Base-by-base conservation (phyloP, 2,329 filamentous ascomycete species). In the Cercospora sp. region DNA sequence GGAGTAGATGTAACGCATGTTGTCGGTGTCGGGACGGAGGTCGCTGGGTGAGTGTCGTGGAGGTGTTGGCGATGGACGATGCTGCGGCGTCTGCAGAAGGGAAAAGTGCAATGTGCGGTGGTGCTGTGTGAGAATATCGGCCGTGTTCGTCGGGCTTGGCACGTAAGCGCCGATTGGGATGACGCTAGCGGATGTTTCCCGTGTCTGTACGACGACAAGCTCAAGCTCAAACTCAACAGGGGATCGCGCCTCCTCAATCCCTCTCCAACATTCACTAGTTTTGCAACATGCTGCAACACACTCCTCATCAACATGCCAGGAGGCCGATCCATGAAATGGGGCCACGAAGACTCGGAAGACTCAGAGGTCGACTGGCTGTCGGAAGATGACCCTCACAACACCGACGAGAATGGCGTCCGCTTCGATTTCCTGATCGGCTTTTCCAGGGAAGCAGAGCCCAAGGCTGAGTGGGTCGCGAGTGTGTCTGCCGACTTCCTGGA, bases 1-100 rank as follows among this genome's bases (percentile, higher is more conserved):
- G 82, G 93, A 97, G 89, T 97, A 93, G 87, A 99, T 97, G 92
- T 97, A 98, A 89, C 92, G 96, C 95, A 98, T 98, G 86, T 92
- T 97, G 91, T 86, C 73, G 60, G 40, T 32, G 24, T 26, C 21
- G 43, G 7, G 32, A 32, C 16, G 10, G 51, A 49, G n/a, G 62
- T 65, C 62, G 53, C 53, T 65, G 28, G 28, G 55, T 59, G 62
- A 37, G 62, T 49, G 53, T 58, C 49, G 49, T 55, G 62, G 62
- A 26, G 32, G 32, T 65, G 51, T 32, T 58, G 26, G 51, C 26
- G 62, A 32, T 65, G 51, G 62, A 58, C 62, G 51, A 37, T 58
- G 51, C 51, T 65, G 62, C 32, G 18, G 62, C 51, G 62, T 65
- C 62, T 65, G 62, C 21, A 49, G 62, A 40, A 28, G 7, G 13